phyloP scores from a whole-genome alignment of 2,329 filamentous ascomycete species.

The Diplodia sapinea region DNA sequence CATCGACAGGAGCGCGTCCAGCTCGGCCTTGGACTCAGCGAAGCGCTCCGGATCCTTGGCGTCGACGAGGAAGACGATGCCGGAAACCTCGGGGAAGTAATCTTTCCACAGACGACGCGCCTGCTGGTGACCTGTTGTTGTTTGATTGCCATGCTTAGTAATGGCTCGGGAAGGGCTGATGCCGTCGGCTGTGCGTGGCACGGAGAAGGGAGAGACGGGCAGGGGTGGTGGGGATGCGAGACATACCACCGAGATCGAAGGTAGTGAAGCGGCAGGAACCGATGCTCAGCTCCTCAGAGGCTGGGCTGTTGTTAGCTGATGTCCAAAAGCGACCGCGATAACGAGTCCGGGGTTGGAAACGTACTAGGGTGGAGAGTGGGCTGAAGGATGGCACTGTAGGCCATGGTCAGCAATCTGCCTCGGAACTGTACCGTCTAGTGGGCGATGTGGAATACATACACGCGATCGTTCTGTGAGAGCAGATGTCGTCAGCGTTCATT shows the following conservation, averaged over 20 bases:
- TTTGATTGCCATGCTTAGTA: slow-evolving; percentile 14
- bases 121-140: slow-evolving; percentile 42
- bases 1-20: slow-evolving; percentile 92
- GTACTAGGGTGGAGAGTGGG: slow-evolving; percentile 79
- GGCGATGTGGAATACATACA: slow-evolving; percentile 19
- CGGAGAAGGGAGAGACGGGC: not conserved
- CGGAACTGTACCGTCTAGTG: not conserved
- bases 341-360: slow-evolving; percentile 43
- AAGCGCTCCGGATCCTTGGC: slow-evolving; percentile 97
- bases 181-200: not conserved
- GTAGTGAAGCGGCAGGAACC: slow-evolving; percentile 81
- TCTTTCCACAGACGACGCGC: slow-evolving; percentile 50
- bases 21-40: slow-evolving; percentile 91
- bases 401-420: not conserved
- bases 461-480: slow-evolving; percentile 74
- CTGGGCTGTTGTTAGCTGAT: slow-evolving; percentile 51
- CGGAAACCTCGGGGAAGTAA: slow-evolving; percentile 54
- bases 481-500: not conserved
- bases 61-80: slow-evolving; percentile 97
- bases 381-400: slow-evolving; percentile 52
- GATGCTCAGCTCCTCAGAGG: slow-evolving; percentile 66
- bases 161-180: slow-evolving; percentile 5
- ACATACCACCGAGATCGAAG: slow-evolving; percentile 79
- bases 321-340: slow-evolving; percentile 2
- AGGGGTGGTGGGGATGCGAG: not conserved